A percentile compares a stretch with the other conserved stretches of the same genome.
Evolutionary conservation across 257 asterid genomes (phyloP).

Genomic region (Nicotiana undulata): DNA sequence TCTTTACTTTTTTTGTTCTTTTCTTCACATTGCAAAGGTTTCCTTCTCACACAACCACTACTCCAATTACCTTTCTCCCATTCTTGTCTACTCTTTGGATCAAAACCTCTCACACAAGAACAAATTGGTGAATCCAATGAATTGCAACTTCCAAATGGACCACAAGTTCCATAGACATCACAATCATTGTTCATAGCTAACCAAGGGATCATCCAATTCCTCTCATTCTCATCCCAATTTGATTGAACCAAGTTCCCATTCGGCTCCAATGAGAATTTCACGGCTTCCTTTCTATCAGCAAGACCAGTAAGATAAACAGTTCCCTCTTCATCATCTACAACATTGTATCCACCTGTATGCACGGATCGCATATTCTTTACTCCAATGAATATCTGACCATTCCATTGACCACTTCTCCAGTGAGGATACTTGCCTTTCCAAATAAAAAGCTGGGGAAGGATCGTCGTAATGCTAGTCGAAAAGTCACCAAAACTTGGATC

Average conservation of each 20-base stretch:
- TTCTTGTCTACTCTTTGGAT: background rate
- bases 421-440: conserved; percentile 12
- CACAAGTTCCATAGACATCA: conserved; percentile 40
- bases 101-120: background rate
- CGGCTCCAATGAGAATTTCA: conserved; percentile 24
- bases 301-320: conserved; percentile 11
- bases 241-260: conserved; percentile 25
- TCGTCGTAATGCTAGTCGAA: conserved; percentile 31
- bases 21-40: background rate
- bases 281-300: conserved; percentile 14
- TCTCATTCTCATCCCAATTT: conserved; percentile 27
- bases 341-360: conserved; percentile 30
- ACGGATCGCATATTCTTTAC: conserved; percentile 35
- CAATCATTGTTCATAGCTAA: conserved; percentile 22
- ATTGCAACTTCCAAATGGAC: conserved; percentile 39
- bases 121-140: conserved; percentile 20
- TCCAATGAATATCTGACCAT: conserved; percentile 42
- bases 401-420: conserved; percentile 53
- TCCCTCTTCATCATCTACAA: conserved; percentile 21
- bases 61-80: background rate
- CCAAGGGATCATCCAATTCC: conserved; percentile 25
- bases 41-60: conserved; percentile 1
- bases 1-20: background rate
- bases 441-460: conserved; percentile 23
- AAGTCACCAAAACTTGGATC: conserved; percentile 28